Conservation (phyloP, 345 rosid genomes). For the Salix purpurea region DNA sequence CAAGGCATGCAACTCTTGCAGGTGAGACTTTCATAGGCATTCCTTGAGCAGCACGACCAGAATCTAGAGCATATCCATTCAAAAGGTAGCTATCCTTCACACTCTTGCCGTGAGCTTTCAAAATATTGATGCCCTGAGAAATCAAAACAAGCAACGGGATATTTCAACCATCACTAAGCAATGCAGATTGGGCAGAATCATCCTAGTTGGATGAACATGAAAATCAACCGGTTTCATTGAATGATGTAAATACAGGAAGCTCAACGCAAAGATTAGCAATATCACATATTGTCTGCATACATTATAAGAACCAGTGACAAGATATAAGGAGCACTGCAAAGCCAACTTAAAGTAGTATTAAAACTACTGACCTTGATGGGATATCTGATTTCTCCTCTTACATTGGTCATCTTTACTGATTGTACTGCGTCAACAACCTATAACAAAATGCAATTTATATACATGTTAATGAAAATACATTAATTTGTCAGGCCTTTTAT, state of each 20-base stretch:
- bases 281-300: neutral
- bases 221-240: neutral
- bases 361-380: conserved; percentile 75
- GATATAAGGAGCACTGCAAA: neutral
- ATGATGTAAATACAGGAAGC: neutral
- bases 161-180: neutral
- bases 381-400: conserved; percentile 77
- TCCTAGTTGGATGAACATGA: neutral
- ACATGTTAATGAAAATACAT: neutral
- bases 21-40: conserved; percentile 89
- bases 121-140: conserved; percentile 70
- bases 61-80: conserved; percentile 88
- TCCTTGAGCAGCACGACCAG: conserved; percentile 98
- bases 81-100: conserved; percentile 84
- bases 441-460: neutral
- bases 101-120: conserved; percentile 95
- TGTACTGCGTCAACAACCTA: conserved; percentile 89
- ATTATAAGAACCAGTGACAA: neutral
- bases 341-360: neutral
- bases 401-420: conserved; percentile 85
- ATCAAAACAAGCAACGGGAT: conserved; percentile 2
- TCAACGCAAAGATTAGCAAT: neutral
- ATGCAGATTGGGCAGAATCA: neutral
- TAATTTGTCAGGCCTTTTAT: neutral
- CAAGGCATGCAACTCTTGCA: conserved; percentile 91